These are phyloP conservation scores for Gracilaria gracilis DNA, from an alignment of 23 red algal species.

Conservation along the genomic window DNA sequence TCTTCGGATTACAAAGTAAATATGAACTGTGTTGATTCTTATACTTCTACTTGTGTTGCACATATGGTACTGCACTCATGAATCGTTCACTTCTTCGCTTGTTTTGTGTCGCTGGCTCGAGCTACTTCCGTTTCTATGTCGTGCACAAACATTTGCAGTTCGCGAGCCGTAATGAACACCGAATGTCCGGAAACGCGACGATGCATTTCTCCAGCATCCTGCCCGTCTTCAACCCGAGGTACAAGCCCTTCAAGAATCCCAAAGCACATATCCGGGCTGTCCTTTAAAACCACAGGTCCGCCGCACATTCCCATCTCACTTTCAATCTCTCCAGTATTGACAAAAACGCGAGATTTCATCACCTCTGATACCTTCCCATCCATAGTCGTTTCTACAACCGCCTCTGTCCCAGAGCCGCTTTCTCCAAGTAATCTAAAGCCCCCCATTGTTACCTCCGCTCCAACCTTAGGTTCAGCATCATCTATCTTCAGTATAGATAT, in stretches of 20 bases:
- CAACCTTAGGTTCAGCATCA: slow-evolving; percentile 9
- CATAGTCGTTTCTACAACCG: slow-evolving; percentile 24
- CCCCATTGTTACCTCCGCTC: background rate
- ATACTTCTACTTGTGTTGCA: background rate
- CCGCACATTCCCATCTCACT: slow-evolving; percentile 85
- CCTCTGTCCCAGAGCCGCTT: slow-evolving; percentile 66
- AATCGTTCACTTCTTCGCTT: slow-evolving; percentile 18
- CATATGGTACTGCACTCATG: background rate
- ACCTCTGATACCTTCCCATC: slow-evolving; percentile 54
- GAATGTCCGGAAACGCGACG: slow-evolving; percentile 41
- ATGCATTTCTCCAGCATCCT: slow-evolving; percentile 39
- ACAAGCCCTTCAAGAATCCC: slow-evolving; percentile 80
- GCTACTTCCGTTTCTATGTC: slow-evolving; percentile 64
- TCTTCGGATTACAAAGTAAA: background rate
- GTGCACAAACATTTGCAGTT: slow-evolving; percentile 68
- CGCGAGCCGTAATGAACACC: slow-evolving; percentile 46
- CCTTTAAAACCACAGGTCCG: slow-evolving; percentile 59
- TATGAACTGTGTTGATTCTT: background rate
- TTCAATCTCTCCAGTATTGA: slow-evolving; percentile 55
- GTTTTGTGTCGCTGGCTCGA: background rate
- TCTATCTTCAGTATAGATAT: slow-evolving; percentile 30
- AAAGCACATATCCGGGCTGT: slow-evolving; percentile 4
- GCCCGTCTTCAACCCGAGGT: slow-evolving; percentile 41
- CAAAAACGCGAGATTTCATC: slow-evolving; percentile 36
- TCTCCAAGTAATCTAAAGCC: slow-evolving; percentile 68